Base-by-base conservation (phyloP, 371 early-diverging fungal species). In the Mucor lusitanicus region DNA sequence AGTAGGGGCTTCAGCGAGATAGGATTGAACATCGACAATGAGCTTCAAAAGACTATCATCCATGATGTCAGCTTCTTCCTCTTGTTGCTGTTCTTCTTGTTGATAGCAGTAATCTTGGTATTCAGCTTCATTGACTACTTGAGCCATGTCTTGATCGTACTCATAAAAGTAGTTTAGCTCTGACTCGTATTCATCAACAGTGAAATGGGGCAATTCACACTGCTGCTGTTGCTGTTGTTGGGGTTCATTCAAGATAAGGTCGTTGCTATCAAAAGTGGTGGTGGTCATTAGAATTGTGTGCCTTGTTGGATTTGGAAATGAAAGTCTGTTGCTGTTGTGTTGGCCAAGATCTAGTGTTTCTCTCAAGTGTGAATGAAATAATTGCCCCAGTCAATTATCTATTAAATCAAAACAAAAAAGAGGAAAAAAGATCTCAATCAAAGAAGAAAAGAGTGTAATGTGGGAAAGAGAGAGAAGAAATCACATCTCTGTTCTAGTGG, bases 11-110 rank as follows among this genome's bases (percentile, higher is more conserved):
- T 81, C 82, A 7, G 73, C 25, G 17, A 81, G 65, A 50, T 81
- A 81, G 19, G 75, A 79, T 53, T 81, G 82, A 39, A 81, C 82
- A 58, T 79, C 82, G 7, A 81, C 74, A 40, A 81, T 75, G 17
- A 81, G 46, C 25, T 74, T 69, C 8, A 80, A 64, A 15, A 80
- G 67, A 62, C 76, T 74, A 44, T 75, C 58, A 40, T 74, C 64
- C 60, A 75, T 69, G 21, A 71, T 57, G 28, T 75, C 67, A 25
- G 28, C 48, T 28, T 68, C 68, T 39, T 76, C 48, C 13, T 69
- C 64, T 61, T 71, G 65, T 58, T 68, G 40, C 48, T 39, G 6
- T 39, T 39, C 13, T 39, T 33, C 8, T 33, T 33, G 33, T 30
- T 66, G 63, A 23, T 63, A n/a, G 46, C 21, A 23, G 6, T 64